Evolutionary conservation across 768 basidiomycete species (phyloP), one percentile per base, ranked within the genome.

Genomic region (Boletus patriciae): DNA sequence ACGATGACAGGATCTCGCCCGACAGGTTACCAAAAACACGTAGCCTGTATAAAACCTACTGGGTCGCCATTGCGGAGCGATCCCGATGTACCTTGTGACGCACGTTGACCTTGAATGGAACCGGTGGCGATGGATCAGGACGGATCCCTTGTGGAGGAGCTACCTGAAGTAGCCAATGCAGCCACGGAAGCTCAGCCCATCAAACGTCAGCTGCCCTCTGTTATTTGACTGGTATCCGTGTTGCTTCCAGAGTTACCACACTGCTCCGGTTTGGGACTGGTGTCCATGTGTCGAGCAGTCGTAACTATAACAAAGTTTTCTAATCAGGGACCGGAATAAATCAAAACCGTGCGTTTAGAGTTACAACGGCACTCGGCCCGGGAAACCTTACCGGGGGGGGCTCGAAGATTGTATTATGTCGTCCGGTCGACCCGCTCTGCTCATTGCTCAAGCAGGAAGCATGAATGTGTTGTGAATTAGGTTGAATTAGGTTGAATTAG

Each of bases 121-220:
- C 41, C 34, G 31, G 56, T 36, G 48, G 38, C 19, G 25, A 58
- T 54, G 50, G 31, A 46, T 40, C 42, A 31, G 7, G 29, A 52
- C 31, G 27, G 19, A 19, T 42, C n/a, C 12, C n/a, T 23, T 19
- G 25, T 6, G 13, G 46, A 37, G 25, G 25, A 36, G 10, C 12
- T n/a, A 13, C 31, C 19, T 11, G 42, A 18, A 57, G 27, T 31
- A 25, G n/a, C 12, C 15, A 31, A 23, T 23, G 8, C 19, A 51
- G 25, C 18, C 7, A 42, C 13, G n/a, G 13, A 15, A n/a, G 6
- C 15, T 13, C 13, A 2, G n/a, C 8, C 12, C 10, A 23, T 48
- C 45, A 36, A 23, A n/a, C 2, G 11, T 27, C 23, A 10, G 31
- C 5, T 13, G 29, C 33, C 33, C 31, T 31, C 34, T 36, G 55